These are phyloP conservation scores for Neofusicoccum kwambonambiense DNA, from an alignment of 2,329 filamentous ascomycete species.

Conservation along the genomic window DNA sequence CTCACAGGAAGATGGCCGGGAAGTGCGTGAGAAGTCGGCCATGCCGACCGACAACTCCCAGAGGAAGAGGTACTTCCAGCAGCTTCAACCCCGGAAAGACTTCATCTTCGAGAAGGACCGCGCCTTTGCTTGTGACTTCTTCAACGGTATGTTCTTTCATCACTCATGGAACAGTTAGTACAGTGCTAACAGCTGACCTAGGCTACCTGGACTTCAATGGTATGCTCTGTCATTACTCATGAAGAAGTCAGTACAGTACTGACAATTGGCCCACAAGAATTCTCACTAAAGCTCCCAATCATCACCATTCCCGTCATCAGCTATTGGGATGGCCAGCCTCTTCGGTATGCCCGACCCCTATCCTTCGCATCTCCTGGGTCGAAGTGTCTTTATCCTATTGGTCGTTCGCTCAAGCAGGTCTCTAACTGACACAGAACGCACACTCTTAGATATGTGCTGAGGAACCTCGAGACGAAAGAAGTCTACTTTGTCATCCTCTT, in stretches of 20 bases:
- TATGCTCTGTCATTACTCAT: constrained; percentile 28
- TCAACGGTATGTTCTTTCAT: constrained; percentile 60
- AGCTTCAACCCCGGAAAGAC: constrained; percentile 52
- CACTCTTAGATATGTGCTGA: constrained; percentile 86
- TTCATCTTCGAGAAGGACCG: constrained; percentile 64
- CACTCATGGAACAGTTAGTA: background rate
- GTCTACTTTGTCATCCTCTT: constrained; percentile 82
- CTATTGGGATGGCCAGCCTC: constrained; percentile 76
- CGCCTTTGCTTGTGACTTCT: constrained; percentile 71
- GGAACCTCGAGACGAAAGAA: constrained; percentile 70
- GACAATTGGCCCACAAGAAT: constrained; percentile 45
- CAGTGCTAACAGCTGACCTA: background rate
- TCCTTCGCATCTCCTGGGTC: background rate
- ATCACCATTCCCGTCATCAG: constrained; percentile 71
- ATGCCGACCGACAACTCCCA: constrained; percentile 43
- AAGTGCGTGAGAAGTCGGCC: constrained; percentile 38
- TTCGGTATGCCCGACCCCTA: constrained; percentile 58
- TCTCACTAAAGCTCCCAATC: constrained; percentile 69
- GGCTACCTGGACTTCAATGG: constrained; percentile 82
- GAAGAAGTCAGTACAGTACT: background rate
- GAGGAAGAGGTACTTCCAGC: constrained; percentile 62
- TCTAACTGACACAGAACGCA: constrained; percentile 63
- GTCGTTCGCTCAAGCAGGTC: background rate
- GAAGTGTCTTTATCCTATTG: background rate
- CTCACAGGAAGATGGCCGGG: constrained; percentile 45